Evolutionary conservation across 179 eudicot species (phyloP).

Genomic region (Kewa caespitosa): DNA sequence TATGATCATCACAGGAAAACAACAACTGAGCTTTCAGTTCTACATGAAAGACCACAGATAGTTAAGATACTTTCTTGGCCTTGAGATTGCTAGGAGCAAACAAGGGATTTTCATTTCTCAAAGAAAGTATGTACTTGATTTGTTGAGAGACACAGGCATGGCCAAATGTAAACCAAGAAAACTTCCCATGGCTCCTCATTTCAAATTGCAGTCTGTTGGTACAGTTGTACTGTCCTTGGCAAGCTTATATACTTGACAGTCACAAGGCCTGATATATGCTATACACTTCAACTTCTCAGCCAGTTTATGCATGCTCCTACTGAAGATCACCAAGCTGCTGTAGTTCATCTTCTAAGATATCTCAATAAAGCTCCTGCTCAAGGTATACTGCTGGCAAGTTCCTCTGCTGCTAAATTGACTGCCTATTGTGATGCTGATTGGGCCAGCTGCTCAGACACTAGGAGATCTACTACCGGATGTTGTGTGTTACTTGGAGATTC

Average conservation of each 20-base stretch:
- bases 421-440: background rate
- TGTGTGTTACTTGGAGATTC: background rate
- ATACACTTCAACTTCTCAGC: background rate
- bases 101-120: too few species aligned
- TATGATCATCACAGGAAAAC: too few species aligned
- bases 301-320: background rate
- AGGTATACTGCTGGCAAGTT: background rate
- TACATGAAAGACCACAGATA: background rate
- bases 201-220: background rate
- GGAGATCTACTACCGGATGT: background rate
- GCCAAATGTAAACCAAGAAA: background rate
- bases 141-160: background rate
- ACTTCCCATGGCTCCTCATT: background rate
- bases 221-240: background rate
- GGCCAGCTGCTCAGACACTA: background rate
- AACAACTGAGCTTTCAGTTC: background rate
- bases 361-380: background rate
- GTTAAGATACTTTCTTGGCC: background rate
- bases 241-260: background rate
- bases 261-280: background rate
- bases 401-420: background rate
- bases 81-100: background rate
- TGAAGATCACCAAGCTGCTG: background rate
- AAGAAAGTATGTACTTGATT: too few species aligned
- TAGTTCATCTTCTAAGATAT: background rate